Evolutionary conservation across 1,284 basidiomycete genomes (phyloP).

Genomic region (Pseudozyma hubeiensis): DNA sequence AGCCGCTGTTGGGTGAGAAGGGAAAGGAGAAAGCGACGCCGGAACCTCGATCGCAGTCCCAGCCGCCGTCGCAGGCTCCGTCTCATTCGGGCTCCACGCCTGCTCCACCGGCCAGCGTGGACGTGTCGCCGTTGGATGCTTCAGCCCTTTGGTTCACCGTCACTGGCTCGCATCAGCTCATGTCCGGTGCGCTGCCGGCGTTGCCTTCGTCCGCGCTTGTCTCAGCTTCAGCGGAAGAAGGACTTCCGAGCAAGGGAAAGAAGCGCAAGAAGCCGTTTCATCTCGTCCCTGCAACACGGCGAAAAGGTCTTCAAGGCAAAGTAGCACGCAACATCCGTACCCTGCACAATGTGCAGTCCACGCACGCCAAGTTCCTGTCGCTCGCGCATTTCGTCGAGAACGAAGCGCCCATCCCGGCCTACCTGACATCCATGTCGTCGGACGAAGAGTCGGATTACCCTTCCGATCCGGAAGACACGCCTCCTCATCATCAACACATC

Average conservation of each 20-base stretch:
- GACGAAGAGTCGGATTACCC: slow-evolving; percentile 60
- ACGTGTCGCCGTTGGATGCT: slow-evolving; percentile 15
- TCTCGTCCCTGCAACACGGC: slow-evolving; percentile 38
- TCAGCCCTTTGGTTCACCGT: slow-evolving; percentile 57
- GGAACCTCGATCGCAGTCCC: slow-evolving; percentile 20
- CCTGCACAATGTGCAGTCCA: slow-evolving; percentile 58
- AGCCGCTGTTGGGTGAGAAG: slow-evolving; percentile 20
- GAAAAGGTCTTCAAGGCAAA: slow-evolving; percentile 50
- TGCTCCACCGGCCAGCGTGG: neutral
- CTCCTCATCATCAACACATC: neutral
- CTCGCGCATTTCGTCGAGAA: slow-evolving; percentile 60
- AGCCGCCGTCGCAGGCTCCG: slow-evolving; percentile 9
- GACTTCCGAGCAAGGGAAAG: neutral
- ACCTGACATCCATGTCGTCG: slow-evolving; percentile 52
- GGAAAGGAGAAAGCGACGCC: slow-evolving; percentile 45
- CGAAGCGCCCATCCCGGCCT: slow-evolving; percentile 63
- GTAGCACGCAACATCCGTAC: slow-evolving; percentile 62
- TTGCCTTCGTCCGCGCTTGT: slow-evolving; percentile 29
- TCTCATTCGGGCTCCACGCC: slow-evolving; percentile 9
- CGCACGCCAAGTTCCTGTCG: slow-evolving; percentile 60
- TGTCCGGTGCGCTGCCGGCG: slow-evolving; percentile 45
- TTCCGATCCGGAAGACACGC: slow-evolving; percentile 43
- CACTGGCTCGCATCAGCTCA: slow-evolving; percentile 45
- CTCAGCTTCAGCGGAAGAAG: neutral
- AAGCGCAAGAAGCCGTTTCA: slow-evolving; percentile 33